Conservation (phyloP, 1,284 basidiomycete genomes). For the Leccinum ponderosum region DNA sequence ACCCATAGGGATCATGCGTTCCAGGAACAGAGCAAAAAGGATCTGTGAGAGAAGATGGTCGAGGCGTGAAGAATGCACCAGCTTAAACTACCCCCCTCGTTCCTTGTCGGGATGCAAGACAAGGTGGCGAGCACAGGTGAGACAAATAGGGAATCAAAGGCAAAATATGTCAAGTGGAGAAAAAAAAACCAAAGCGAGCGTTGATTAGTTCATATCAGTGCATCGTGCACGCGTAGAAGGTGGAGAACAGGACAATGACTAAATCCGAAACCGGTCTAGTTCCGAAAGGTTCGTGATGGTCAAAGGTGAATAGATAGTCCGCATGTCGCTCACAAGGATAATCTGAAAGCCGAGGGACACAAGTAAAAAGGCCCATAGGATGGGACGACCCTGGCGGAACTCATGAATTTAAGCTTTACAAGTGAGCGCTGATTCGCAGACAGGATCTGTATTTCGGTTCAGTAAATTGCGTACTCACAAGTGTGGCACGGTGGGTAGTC, state of each 20-base stretch:
- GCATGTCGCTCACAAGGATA: slow-evolving; percentile 15
- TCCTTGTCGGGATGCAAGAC: slow-evolving; percentile 25
- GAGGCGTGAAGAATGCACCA: not conserved
- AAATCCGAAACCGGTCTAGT: slow-evolving; percentile 40
- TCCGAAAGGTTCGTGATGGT: slow-evolving; percentile 21
- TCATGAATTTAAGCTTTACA: slow-evolving; percentile 17
- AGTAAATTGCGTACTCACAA: slow-evolving; percentile 13
- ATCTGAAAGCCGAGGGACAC: slow-evolving; percentile 5
- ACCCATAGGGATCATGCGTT: slow-evolving; percentile 8
- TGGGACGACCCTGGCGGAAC: slow-evolving; percentile 11
- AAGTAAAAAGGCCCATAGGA: slow-evolving; percentile 14
- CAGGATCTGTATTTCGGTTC: slow-evolving; percentile 4
- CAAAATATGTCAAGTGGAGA: slow-evolving; percentile 20
- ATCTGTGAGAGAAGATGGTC: not conserved
- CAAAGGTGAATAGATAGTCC: slow-evolving; percentile 20
- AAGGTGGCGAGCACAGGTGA: slow-evolving; percentile 26
- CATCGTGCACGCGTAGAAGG: slow-evolving; percentile 16
- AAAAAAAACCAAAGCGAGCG: not conserved
- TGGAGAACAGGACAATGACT: slow-evolving; percentile 32
- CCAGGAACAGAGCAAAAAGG: slow-evolving; percentile 1
- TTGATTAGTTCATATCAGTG: slow-evolving; percentile 22
- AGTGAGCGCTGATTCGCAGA: slow-evolving; percentile 8
- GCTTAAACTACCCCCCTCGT: slow-evolving; percentile 18
- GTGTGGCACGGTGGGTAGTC: not conserved
- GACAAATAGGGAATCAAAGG: slow-evolving; percentile 23